phyloP scores from a whole-genome alignment of 176 grass and related monocot species.

The Rhynchospora breviuscula region DNA sequence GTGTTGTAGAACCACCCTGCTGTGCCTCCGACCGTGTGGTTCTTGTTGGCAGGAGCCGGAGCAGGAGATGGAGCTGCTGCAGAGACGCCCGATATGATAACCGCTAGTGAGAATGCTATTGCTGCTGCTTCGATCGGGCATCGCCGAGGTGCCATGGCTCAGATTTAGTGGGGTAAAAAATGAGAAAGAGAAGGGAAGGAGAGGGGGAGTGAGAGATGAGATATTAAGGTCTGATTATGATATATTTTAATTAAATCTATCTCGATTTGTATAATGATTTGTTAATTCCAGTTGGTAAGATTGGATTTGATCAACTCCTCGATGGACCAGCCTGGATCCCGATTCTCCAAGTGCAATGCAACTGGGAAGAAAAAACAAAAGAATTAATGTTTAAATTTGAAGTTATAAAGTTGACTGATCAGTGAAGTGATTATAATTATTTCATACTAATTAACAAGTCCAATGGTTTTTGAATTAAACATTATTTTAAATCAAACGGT shows the following conservation, averaged over 20 bases:
- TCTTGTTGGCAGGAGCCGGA: conserved; percentile 40
- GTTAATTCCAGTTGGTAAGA: background rate
- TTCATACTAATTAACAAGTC: background rate
- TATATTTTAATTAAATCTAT: conserved; percentile 1
- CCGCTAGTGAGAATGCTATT: background rate
- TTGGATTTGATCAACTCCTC: background rate
- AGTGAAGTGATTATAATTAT: background rate
- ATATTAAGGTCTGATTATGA: background rate
- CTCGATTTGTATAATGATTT: background rate
- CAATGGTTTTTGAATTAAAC: background rate
- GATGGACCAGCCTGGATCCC: background rate
- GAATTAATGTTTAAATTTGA: background rate
- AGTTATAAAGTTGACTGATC: background rate
- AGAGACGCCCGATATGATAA: background rate
- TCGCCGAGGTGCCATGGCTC: background rate
- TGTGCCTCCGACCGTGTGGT: conserved; percentile 62
- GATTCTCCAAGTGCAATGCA: background rate
- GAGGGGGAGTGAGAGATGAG: background rate
- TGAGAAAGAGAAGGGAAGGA: background rate
- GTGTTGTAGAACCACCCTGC: conserved; percentile 70
- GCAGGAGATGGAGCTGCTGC: conserved; percentile 13
- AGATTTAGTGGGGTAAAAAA: background rate
- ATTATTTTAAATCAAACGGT: background rate
- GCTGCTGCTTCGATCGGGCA: background rate
- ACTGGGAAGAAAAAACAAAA: background rate